Evolutionary conservation across 2,329 filamentous ascomycete genomes (phyloP).

Genomic region (Trichoderma guizhouense): DNA sequence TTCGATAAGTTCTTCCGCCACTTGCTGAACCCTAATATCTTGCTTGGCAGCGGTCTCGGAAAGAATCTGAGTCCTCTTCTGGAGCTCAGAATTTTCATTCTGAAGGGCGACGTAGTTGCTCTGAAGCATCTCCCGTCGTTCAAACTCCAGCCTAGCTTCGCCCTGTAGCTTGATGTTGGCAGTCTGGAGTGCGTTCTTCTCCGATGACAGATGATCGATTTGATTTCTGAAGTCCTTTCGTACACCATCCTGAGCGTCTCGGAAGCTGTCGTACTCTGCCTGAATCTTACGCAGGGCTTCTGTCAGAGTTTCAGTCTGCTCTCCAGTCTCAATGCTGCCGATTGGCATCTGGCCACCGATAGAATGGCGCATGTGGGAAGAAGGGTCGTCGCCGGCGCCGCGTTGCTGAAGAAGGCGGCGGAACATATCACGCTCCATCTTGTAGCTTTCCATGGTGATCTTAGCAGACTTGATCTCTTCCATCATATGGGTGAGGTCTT

Average conservation of each 20-base stretch:
- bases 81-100: slow-evolving; percentile 78
- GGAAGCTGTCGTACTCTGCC: slow-evolving; percentile 82
- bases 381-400: slow-evolving; percentile 55
- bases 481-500: slow-evolving; percentile 69
- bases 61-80: slow-evolving; percentile 73
- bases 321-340: slow-evolving; percentile 54
- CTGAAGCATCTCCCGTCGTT: slow-evolving; percentile 86
- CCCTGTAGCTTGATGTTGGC: slow-evolving; percentile 78
- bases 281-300: slow-evolving; percentile 84
- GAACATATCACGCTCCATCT: slow-evolving; percentile 97
- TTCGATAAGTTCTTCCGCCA: slow-evolving; percentile 89
- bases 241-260: slow-evolving; percentile 79
- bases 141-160: slow-evolving; percentile 75
- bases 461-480: slow-evolving; percentile 83
- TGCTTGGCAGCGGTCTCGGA: slow-evolving; percentile 85
- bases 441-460: slow-evolving; percentile 85
- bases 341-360: slow-evolving; percentile 58
- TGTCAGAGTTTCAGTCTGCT: slow-evolving; percentile 61
- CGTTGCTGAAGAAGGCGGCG: slow-evolving; percentile 83
- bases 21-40: slow-evolving; percentile 85
- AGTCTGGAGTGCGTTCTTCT: slow-evolving; percentile 77
- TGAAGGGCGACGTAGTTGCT: slow-evolving; percentile 82
- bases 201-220: slow-evolving; percentile 72
- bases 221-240: slow-evolving; percentile 81
- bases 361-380: slow-evolving; percentile 69